Base-by-base conservation (phyloP, 805 yeast genomes). In the Wickerhamiella lipophila region DNA sequence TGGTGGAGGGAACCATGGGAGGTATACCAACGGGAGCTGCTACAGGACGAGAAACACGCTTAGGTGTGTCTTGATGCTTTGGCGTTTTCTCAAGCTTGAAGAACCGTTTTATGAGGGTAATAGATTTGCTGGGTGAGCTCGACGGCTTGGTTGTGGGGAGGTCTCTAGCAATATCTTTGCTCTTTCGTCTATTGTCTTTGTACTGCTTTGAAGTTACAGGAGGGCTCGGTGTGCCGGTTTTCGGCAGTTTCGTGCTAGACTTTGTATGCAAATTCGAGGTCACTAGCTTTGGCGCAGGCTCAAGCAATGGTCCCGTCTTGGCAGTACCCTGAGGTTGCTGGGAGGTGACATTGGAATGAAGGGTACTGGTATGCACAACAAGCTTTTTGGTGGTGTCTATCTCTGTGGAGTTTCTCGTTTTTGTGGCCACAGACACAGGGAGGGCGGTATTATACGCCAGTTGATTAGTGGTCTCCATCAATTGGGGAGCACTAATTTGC, bases 381-480 rank as follows among this genome's bases (percentile, higher is more conserved):
- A 13, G 12, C 13, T 13, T 29, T 29, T 29, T 29, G 32, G 13
- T 25, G 9, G 27, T 11, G 32, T 29, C 32, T 11, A 25, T 18
- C 23, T 41, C 44, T 22, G 7, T 23, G 2, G 21, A 25, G 6
- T 25, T 41, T 15, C 34, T 15, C 8, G 21, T n/a, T 15, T 25
- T 26, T 15, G 44, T 22, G 19, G 19, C 44, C 16, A 21, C 22
- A 6, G 34, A 15, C 27, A 30, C 29, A 32, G 46, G 39, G 6
- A 13, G 36, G 3, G 46, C 27, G 38, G 23, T 42, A 35, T 26
- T 30, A 19, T 18, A 16, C 29, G 38, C 38, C 6, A 32, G 8
- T n/a, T 32, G 39, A 21, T 42, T 42, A 18, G 39, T 16, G 29
- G 41, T 45, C 21, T 36, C 48, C 35, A 45, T n/a, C 13, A 45